Base-by-base conservation (phyloP, 306 rosid species). In the Cucumis cinereus region DNA sequence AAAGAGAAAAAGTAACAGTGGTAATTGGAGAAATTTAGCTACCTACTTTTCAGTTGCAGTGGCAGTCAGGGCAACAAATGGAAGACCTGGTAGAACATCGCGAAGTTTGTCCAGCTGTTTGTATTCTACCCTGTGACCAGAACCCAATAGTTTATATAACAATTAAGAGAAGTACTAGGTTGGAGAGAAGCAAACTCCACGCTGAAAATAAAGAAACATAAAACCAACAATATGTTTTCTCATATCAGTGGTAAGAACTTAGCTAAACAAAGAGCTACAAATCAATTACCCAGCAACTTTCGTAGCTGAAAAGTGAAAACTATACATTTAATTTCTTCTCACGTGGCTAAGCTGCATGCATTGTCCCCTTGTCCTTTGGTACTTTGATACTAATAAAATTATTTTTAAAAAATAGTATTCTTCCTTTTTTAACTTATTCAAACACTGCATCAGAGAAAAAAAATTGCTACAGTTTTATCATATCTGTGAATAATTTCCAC, bases 41-140 rank as follows among this genome's bases (percentile, higher is more conserved):
- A 79, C 84, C 77, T 84, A 93, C 98, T 84, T 93, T 82, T 89
- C 88, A 35, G 97, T 89, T 77, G 98, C 98, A 79, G 98, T 93
- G 19, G 98, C 98, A 59, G 98, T 93, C 68, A 93, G 81, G 80
- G 87, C 98, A 82, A 93, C 85, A 88, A 89, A 93, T 63, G 98
- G 96, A 78, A 93, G 95, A 80, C 84, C 89, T 55, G 66, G 52
- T 57, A 93, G 91, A 86, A 90, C 71, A 77, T 79, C 75, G 9
- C 98, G 96, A 73, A 93, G 82, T 80, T 83, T 88, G 89, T 88
- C 91, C 75, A 93, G 77, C 22, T 78, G 83, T 87, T 93, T 89
- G 91, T 93, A 93, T 54, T 89, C 96, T 70, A 86, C 87, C 90
- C 98, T 86, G 83, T 24, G 40, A 70, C 17, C 58, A 55, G 23